Base-by-base conservation (phyloP, 2,329 filamentous ascomycete species). In the Raffaelea arxii region DNA sequence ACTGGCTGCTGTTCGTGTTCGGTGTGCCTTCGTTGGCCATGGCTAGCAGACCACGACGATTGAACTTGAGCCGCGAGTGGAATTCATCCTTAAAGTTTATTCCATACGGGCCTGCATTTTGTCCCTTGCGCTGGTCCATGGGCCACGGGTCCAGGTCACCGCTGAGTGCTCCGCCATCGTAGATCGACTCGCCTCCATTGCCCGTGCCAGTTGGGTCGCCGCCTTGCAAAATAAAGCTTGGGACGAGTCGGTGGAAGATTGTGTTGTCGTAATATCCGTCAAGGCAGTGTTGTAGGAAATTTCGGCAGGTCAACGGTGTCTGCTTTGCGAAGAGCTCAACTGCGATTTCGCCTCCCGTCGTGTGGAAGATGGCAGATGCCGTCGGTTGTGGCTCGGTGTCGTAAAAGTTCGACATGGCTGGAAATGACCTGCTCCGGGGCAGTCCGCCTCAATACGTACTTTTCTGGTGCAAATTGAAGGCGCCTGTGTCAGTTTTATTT, bases 261-360 rank as follows among this genome's bases (percentile, higher is more conserved):
- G 90, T 96, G 60, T 84, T 82, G 57, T 88, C 83, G 70, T 97
- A 98, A 71, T 97, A 97, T 55, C 89, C 89, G 62, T 98, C 90
- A 55, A 96, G 77, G 61, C 87, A 92, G 59, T 90, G 84, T 64
- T 98, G 92, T 32, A 98, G 76, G 66, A 98, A 98, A 69, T 96
- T 97, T 56, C 91, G 88, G 60, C 84, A 89, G 23, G 92, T 85
- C 51, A 96, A 74, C 9, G 92, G 92, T 1, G 87, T 85, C 66
- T 98, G 92, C 61, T 92, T 92, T 18, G 90, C 90, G 71, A 95
- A 98, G 48, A 98, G 81, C 65, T 95, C 88, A 65, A 98, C 77
- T 32, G 86, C 82, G 48, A 98, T 76, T 59, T 95, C 90, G 64
- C 92, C 92, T 40, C 83, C 73, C 6, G 87, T 94, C 10, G 92